These are phyloP conservation scores for Xylaria sp. DNA, from an alignment of 2,329 filamentous ascomycete genomes.

Conservation along the genomic window DNA sequence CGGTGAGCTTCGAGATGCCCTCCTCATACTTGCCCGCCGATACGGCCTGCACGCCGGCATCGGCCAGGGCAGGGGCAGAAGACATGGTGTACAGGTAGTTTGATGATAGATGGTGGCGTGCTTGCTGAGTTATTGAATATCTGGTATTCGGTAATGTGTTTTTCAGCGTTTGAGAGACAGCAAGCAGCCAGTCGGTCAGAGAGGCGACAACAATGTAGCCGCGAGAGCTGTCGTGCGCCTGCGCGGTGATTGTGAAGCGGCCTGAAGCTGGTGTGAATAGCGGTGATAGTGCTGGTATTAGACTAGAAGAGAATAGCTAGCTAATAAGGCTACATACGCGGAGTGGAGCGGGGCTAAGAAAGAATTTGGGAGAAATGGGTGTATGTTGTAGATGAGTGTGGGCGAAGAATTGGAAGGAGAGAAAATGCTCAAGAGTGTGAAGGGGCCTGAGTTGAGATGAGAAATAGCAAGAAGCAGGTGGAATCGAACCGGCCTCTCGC, in stretches of 20 bases:
- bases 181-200: not conserved
- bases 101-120: not conserved
- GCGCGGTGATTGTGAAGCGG: not conserved
- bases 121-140: not conserved
- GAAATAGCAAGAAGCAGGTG: not conserved
- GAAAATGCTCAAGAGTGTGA: not conserved
- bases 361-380: not conserved
- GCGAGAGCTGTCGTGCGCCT: not conserved
- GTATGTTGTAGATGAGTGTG: not conserved
- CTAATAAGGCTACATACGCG: not conserved
- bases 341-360: not conserved
- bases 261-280: not conserved
- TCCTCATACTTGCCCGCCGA: conserved; percentile 70
- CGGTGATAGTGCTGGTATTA: not conserved
- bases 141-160: not conserved
- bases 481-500: not conserved
- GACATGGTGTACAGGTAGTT: conserved; percentile 56
- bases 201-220: not conserved
- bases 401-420: not conserved
- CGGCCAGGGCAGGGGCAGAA: conserved; percentile 61
- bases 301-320: not conserved
- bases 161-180: not conserved
- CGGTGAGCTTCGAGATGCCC: conserved; percentile 75
- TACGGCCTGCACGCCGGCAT: conserved; percentile 73
- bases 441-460: not conserved